These are phyloP conservation scores for Fremontodendron californicum DNA, from an alignment of 345 rosid species.

Conservation along the genomic window DNA sequence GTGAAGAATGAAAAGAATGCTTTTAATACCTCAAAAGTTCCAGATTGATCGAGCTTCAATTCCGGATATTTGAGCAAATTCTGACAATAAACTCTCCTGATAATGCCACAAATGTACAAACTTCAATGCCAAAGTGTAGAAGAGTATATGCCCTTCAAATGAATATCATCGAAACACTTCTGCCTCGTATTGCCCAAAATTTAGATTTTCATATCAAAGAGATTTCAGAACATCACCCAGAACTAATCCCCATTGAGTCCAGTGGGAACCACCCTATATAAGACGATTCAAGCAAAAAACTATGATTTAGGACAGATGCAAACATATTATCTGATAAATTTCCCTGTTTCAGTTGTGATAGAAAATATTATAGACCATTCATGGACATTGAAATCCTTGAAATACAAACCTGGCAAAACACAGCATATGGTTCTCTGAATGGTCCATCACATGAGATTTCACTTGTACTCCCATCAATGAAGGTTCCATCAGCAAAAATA, in stretches of 20 bases:
- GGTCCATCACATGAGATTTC: conserved; percentile 70
- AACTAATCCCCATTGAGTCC: conserved; percentile 74
- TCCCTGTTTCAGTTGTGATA: background rate
- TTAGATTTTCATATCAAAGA: conserved; percentile 22
- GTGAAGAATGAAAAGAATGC: background rate
- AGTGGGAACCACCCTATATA: conserved; percentile 61
- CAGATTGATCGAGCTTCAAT: background rate
- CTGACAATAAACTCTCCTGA: background rate
- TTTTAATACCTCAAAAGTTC: conserved; percentile 6
- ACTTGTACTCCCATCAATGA: conserved; percentile 65
- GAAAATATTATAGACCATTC: background rate
- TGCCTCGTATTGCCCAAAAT: background rate
- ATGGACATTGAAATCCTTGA: background rate
- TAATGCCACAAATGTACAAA: background rate
- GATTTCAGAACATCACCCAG: conserved; percentile 53
- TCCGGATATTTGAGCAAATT: background rate
- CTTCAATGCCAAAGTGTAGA: background rate
- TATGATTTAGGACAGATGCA: background rate
- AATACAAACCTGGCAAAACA: conserved; percentile 49
- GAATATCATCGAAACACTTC: background rate
- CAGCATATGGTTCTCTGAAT: conserved; percentile 52
- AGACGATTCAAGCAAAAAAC: conserved; percentile 3
- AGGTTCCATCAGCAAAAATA: conserved; percentile 67
- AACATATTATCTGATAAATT: background rate
- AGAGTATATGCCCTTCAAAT: background rate